Evolutionary conservation across 169 alveolate genomes (phyloP).

Genomic region (Plasmodium ovale): DNA sequence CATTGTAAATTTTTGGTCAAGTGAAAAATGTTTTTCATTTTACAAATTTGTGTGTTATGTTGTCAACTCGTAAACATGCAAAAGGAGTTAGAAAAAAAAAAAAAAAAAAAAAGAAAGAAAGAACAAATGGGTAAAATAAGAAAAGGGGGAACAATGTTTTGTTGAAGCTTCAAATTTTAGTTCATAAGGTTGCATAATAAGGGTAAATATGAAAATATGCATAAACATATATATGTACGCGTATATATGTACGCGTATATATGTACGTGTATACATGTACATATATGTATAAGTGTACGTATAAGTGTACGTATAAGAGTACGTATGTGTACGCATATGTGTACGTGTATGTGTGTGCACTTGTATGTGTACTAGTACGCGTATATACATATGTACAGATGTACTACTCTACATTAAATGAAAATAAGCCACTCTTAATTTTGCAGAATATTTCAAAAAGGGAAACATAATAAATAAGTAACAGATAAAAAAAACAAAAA

Average conservation of each 20-base stretch:
- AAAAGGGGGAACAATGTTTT: neutral
- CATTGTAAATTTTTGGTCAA: no score
- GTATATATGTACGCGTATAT: neutral
- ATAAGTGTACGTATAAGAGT: no score
- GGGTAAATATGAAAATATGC: neutral
- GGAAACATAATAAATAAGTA: neutral
- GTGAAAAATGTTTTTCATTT: neutral
- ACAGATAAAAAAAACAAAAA: no score
- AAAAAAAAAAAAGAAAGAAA: neutral
- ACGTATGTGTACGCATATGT: no score
- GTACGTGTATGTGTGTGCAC: no score
- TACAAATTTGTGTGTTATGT: neutral
- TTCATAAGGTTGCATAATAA: neutral
- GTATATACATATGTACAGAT: neutral
- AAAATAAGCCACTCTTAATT: constrained; percentile 7
- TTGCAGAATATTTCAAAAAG: neutral
- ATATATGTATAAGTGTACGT: no score
- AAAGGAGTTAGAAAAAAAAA: neutral
- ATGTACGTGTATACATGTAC: neutral
- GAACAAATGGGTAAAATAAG: neutral
- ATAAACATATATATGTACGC: neutral
- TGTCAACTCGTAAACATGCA: neutral
- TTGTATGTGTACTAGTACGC: no score
- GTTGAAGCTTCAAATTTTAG: neutral
- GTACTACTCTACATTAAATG: neutral